phyloP scores from a whole-genome alignment of 495 filamentous ascomycete species.

The Xylaria flabelliformis region DNA sequence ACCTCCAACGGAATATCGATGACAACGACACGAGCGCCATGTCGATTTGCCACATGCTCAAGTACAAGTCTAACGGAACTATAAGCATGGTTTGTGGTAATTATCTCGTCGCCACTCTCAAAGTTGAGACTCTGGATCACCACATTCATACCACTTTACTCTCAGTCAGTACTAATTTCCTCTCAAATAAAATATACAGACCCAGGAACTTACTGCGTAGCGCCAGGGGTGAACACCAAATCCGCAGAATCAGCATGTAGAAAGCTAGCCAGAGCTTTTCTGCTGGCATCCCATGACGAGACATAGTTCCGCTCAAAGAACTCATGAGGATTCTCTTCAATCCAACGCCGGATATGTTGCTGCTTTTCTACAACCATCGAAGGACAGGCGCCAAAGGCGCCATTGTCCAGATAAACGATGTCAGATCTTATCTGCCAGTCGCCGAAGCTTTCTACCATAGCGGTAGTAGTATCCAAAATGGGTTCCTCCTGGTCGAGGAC shows the following conservation, averaged over 20 bases:
- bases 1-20: constrained; percentile 9
- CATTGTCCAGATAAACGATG: constrained; percentile 6
- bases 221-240: constrained; percentile 4
- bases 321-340: constrained; percentile 13
- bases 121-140: constrained; percentile 3
- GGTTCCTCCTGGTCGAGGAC: background rate
- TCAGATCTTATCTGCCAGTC: constrained; percentile 14
- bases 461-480: constrained; percentile 6
- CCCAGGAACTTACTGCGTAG: background rate
- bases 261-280: background rate
- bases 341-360: constrained; percentile 7
- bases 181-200: background rate
- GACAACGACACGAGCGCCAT: constrained; percentile 1
- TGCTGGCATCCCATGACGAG: constrained; percentile 1
- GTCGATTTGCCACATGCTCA: background rate
- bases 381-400: constrained; percentile 10
- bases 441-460: constrained; percentile 13
- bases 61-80: constrained; percentile 7
- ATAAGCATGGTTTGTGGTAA: constrained; percentile 13
- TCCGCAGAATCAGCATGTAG: background rate
- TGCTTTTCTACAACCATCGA: background rate
- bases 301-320: constrained; percentile 7
- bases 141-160: constrained; percentile 8
- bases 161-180: background rate
- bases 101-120: constrained; percentile 10